phyloP scores from a whole-genome alignment of 2,329 filamentous ascomycete species.

The Achaetomium macrosporum region DNA sequence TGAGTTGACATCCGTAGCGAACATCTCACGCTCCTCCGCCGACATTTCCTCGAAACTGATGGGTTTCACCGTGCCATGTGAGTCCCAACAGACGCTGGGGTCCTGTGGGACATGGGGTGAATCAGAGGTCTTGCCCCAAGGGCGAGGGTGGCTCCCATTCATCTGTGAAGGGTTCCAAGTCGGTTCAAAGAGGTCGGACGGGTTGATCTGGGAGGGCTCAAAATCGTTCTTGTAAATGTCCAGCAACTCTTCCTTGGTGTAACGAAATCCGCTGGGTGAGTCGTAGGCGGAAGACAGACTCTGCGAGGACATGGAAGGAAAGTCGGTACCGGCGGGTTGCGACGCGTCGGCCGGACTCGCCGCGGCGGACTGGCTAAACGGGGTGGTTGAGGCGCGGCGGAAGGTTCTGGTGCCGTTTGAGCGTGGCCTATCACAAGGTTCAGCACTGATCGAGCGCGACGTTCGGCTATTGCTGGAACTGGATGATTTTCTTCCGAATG shows the following conservation, averaged over 20 bases:
- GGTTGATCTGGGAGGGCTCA: slow-evolving; percentile 50
- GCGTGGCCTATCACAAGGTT: slow-evolving; percentile 43
- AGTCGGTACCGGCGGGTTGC: slow-evolving; percentile 18
- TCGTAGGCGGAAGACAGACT: slow-evolving; percentile 28
- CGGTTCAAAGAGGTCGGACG: slow-evolving; percentile 63
- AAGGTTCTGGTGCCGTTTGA: slow-evolving; percentile 60
- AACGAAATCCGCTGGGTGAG: slow-evolving; percentile 51
- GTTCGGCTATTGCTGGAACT: too few species aligned
- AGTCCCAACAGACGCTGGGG: slow-evolving; percentile 90
- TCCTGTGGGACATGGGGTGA: slow-evolving; percentile 63
- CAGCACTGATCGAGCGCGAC: slow-evolving; percentile 1
- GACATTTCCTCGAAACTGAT: slow-evolving; percentile 68
- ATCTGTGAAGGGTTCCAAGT: slow-evolving; percentile 73
- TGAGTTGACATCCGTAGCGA: slow-evolving; percentile 84
- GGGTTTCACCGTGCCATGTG: slow-evolving; percentile 61
- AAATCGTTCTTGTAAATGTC: slow-evolving; percentile 56
- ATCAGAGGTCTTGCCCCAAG: slow-evolving; percentile 75
- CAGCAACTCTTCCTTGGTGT: slow-evolving; percentile 73
- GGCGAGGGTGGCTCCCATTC: slow-evolving; percentile 56
- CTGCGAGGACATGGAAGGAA: slow-evolving; percentile 17
- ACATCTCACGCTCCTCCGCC: slow-evolving; percentile 61
- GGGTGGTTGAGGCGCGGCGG: slow-evolving; percentile 57
- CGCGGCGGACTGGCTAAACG: slow-evolving; percentile 32
- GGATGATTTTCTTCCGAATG: background rate
- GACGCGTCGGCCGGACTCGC: slow-evolving; percentile 20